Percentiles rank a stretch among this genome's conserved stretches.
Evolutionary conservation across 768 basidiomycete species (phyloP).

Genomic region (Leccinum pellstonianum): DNA sequence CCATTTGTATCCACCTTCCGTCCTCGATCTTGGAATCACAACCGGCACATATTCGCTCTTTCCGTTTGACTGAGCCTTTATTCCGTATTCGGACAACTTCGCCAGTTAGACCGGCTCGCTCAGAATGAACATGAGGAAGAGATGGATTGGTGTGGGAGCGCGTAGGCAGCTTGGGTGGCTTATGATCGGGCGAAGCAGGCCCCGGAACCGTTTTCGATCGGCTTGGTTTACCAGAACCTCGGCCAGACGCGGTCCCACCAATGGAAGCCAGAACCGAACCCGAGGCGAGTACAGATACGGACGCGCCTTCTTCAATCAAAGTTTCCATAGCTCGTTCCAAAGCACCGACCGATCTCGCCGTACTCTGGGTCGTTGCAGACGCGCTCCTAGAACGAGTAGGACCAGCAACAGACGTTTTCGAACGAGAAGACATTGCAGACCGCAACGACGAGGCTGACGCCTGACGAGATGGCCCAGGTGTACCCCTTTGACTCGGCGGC

Average conservation of each 20-base stretch:
- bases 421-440: slow-evolving; percentile 21
- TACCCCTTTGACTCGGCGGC: slow-evolving; percentile 15
- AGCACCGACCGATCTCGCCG: slow-evolving; percentile 35
- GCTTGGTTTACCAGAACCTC: slow-evolving; percentile 32
- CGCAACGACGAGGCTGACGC: slow-evolving; percentile 24
- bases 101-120: slow-evolving; percentile 24
- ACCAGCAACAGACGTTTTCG: slow-evolving; percentile 10
- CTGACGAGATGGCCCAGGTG: slow-evolving; percentile 28
- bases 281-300: slow-evolving; percentile 35
- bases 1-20: slow-evolving; percentile 79
- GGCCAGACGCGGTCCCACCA: slow-evolving; percentile 17
- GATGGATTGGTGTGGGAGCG: slow-evolving; percentile 53
- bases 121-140: slow-evolving; percentile 35
- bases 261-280: slow-evolving; percentile 34
- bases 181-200: slow-evolving; percentile 42
- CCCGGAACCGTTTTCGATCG: slow-evolving; percentile 56
- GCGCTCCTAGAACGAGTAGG: slow-evolving; percentile 23
- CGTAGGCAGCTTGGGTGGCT: slow-evolving; percentile 53
- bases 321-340: slow-evolving; percentile 53
- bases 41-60: slow-evolving; percentile 54
- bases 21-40: slow-evolving; percentile 73
- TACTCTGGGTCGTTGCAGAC: slow-evolving; percentile 31
- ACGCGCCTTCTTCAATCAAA: slow-evolving; percentile 44
- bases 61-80: slow-evolving; percentile 35
- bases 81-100: slow-evolving; percentile 33